Evolutionary conservation across 1,139 yeast species (phyloP).

Genomic region (Magnusiomyces clavatus): DNA sequence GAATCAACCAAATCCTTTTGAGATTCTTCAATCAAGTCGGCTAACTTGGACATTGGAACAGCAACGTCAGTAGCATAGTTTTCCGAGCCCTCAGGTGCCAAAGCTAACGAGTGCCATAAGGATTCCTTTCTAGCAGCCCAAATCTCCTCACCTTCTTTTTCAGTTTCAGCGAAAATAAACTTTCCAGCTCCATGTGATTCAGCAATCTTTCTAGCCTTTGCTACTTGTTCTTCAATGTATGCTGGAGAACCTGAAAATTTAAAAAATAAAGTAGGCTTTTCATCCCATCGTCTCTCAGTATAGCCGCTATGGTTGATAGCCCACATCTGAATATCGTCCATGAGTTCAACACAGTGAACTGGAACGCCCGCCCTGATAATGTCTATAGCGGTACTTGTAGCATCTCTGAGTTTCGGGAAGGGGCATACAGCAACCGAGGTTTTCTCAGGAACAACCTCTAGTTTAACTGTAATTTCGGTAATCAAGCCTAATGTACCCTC

Average conservation of each 20-base stretch:
- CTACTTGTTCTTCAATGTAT: slow-evolving; percentile 49
- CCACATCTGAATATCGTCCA: slow-evolving; percentile 64
- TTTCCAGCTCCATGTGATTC: slow-evolving; percentile 40
- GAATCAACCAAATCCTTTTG: slow-evolving; percentile 49
- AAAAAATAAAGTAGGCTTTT: slow-evolving; percentile 69
- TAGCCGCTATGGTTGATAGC: slow-evolving; percentile 56
- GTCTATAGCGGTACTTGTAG: slow-evolving; percentile 57
- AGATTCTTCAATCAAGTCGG: slow-evolving; percentile 52
- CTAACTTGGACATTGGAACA: slow-evolving; percentile 67
- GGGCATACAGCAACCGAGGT: slow-evolving; percentile 65
- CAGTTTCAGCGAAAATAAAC: slow-evolving; percentile 46
- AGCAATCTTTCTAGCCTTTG: slow-evolving; percentile 50
- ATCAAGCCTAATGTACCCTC: slow-evolving; percentile 75
- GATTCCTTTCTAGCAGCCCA: slow-evolving; percentile 67
- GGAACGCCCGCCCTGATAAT: slow-evolving; percentile 55
- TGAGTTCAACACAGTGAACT: slow-evolving; percentile 60
- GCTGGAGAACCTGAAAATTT: slow-evolving; percentile 64
- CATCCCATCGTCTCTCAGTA: slow-evolving; percentile 59
- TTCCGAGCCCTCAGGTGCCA: slow-evolving; percentile 51
- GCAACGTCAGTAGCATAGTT: slow-evolving; percentile 70
- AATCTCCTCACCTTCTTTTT: slow-evolving; percentile 46
- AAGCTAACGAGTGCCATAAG: slow-evolving; percentile 59
- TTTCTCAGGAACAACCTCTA: slow-evolving; percentile 54
- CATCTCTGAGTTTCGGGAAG: slow-evolving; percentile 51
- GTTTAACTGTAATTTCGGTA: slow-evolving; percentile 63